Percentiles rank a stretch among this genome's conserved stretches.
phyloP scores from a whole-genome alignment of 768 basidiomycete species.

The Mycena latifolia region DNA sequence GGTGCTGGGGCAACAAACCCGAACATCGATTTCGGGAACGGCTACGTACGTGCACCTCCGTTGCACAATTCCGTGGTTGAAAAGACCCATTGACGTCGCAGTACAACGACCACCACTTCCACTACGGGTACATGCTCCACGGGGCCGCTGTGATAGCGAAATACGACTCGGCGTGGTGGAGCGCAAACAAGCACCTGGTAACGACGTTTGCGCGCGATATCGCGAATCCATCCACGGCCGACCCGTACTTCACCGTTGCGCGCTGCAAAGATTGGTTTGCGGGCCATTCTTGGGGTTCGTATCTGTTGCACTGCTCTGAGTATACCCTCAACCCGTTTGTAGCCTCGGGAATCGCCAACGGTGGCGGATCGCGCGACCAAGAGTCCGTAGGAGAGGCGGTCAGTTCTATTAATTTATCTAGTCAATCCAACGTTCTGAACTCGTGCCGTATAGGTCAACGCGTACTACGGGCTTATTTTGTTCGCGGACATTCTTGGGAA shows the following conservation, averaged over 20 bases:
- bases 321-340: not conserved
- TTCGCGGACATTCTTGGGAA: constrained; percentile 48
- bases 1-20: constrained; percentile 44
- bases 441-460: constrained; percentile 38
- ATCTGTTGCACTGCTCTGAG: too few species aligned
- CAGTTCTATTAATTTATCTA: not conserved
- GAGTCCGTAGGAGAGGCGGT: constrained; percentile 49
- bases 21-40: constrained; percentile 50
- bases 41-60: constrained; percentile 35
- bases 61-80: not conserved
- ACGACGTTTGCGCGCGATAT: constrained; percentile 49
- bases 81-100: not conserved
- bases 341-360: constrained; percentile 51
- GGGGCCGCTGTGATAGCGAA: constrained; percentile 48
- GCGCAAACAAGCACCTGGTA: constrained; percentile 40
- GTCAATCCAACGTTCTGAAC: not conserved
- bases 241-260: constrained; percentile 47
- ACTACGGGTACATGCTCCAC: constrained; percentile 50
- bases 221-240: constrained; percentile 46
- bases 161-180: constrained; percentile 43
- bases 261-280: constrained; percentile 52
- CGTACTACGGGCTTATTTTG: constrained; percentile 50
- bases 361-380: constrained; percentile 49
- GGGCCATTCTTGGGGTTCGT: constrained; percentile 51
- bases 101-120: constrained; percentile 53